A percentile compares a stretch with the other conserved stretches of the same genome.
Conservation (phyloP, 257 asterid genomes). For the Penstemon davidsonii region DNA sequence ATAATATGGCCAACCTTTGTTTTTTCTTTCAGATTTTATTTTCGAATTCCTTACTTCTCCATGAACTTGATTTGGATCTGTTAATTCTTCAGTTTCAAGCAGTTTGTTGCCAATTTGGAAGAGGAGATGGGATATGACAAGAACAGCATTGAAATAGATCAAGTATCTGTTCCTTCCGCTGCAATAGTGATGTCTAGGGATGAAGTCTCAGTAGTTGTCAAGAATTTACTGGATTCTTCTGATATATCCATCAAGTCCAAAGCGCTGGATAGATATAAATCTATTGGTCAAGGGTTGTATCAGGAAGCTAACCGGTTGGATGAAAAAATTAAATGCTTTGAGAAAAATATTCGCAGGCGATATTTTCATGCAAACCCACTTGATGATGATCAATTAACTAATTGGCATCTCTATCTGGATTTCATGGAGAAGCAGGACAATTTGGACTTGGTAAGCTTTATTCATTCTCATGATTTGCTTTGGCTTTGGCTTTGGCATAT, state of each 20-base stretch:
- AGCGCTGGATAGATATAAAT: constrained; percentile 66
- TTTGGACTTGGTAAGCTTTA: constrained; percentile 63
- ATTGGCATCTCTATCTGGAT: constrained; percentile 88
- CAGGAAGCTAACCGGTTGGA: constrained; percentile 58
- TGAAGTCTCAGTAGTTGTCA: constrained; percentile 58
- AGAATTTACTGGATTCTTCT: constrained; percentile 68
- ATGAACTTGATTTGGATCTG: constrained; percentile 22
- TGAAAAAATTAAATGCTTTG: constrained; percentile 62
- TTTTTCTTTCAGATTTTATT: constrained; percentile 9
- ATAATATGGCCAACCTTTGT: not conserved
- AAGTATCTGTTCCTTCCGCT: constrained; percentile 35
- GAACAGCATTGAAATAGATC: constrained; percentile 39
- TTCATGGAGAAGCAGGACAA: constrained; percentile 73
- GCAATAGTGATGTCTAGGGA: constrained; percentile 39
- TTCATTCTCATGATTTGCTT: constrained; percentile 6
- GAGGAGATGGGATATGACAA: constrained; percentile 56
- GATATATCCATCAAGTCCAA: constrained; percentile 47
- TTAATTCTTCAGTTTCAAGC: constrained; percentile 65
- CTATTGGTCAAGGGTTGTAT: constrained; percentile 67
- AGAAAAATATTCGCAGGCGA: constrained; percentile 55
- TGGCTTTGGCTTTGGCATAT: constrained; percentile 18
- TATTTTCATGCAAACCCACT: constrained; percentile 68
- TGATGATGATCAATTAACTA: constrained; percentile 62
- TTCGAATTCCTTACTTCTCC: constrained; percentile 16
- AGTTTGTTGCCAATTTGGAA: constrained; percentile 67